Evolutionary conservation across 176 grass and related monocot species (phyloP).

Genomic region (Carex scoparia): DNA sequence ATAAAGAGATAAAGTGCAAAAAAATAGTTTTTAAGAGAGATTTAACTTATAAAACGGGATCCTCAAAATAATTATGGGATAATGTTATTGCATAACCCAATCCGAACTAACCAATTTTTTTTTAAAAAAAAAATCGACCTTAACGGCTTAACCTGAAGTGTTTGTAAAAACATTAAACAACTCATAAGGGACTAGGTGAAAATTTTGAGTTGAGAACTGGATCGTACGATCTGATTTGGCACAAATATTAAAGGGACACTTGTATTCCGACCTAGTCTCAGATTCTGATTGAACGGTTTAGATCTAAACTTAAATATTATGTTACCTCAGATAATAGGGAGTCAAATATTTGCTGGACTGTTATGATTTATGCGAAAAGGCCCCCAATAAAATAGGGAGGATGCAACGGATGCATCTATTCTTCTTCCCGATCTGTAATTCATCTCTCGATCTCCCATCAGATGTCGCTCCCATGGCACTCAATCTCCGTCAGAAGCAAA

Average conservation of each 20-base stretch:
- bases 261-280: no score
- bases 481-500: conserved; percentile 28
- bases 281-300: no score
- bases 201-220: no score
- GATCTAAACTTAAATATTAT: no score
- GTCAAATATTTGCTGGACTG: background rate
- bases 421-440: conserved; percentile 1
- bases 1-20: background rate
- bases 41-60: background rate
- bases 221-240: no score
- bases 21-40: background rate
- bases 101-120: no score
- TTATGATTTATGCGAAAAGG: conserved; percentile 3
- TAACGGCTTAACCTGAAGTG: no score
- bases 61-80: background rate
- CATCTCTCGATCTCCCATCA: conserved; percentile 10
- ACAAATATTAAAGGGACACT: no score
- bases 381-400: background rate
- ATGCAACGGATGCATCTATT: background rate
- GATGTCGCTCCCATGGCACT: conserved; percentile 27
- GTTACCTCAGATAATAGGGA: background rate
- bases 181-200: no score
- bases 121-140: no score
- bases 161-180: no score
- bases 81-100: no score